Conservation (phyloP, 176 grass and related monocot genomes). For the Alopecurus myosuroides region DNA sequence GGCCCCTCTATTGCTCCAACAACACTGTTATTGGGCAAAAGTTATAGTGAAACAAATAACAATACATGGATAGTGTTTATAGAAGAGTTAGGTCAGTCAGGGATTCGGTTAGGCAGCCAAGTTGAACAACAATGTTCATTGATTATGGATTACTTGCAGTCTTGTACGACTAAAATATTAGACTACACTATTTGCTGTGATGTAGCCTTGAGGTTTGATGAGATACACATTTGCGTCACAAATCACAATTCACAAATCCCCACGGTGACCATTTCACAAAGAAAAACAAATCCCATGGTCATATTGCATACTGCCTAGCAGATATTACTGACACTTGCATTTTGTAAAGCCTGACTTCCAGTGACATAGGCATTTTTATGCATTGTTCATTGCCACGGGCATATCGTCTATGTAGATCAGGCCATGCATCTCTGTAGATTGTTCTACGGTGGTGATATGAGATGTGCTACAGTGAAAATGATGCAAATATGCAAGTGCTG, state of each 20-base stretch:
- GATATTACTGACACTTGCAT: not conserved
- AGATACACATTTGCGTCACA: not conserved
- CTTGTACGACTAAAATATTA: not conserved
- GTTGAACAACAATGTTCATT: not conserved
- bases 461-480: not conserved
- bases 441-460: not conserved
- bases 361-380: not conserved
- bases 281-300: not conserved
- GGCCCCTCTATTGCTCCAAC: not conserved
- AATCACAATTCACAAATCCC: not conserved
- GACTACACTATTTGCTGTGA: not conserved
- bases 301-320: not conserved
- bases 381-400: not conserved
- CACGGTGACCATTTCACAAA: not conserved
- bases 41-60: not conserved
- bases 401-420: not conserved
- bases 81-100: not conserved
- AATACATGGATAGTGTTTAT: not conserved
- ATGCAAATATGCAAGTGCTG: not conserved
- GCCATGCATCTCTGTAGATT: not conserved
- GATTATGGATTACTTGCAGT: not conserved
- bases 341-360: not conserved
- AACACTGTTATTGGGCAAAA: not conserved
- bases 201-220: not conserved
- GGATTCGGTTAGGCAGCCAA: not conserved